Evolutionary conservation across 352 stramenopile genomes (phyloP), one percentile per base, ranked within the genome.

Genomic region (Phytophthora rubi): DNA sequence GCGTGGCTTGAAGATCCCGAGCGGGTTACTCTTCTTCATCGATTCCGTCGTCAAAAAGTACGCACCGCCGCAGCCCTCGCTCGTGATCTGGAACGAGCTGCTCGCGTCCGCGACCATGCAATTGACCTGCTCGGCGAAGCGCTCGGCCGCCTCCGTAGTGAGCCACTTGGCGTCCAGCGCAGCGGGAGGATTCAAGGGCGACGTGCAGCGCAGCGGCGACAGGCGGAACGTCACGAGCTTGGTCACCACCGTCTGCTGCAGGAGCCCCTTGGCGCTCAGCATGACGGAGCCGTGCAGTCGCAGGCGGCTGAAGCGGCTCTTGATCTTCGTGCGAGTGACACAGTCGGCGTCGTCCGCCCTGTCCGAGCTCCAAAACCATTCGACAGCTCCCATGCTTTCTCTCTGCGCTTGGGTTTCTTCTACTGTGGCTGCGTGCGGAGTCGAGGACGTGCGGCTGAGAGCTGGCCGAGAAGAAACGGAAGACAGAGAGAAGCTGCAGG

Each of bases 1-100:
- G 15, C 93, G 83, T 6, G 98, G 97, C 80, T 99, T 99, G 76
- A 99, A 99, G 13, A 99, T 82, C 1, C 81, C 89, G 15, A 96
- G 68, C 2, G 83, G 73, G 21, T 63, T 63, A 7, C 60, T 70
- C 59, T 82, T 76, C 33, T 59, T 70, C 26, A 53, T 64, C 53
- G 37, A 65, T 53, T 79, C 60, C 59, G 37, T 53, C 47, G 73
- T 77, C 62, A 83, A 65, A 49, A 75, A 83, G 70, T 96, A 96
- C 15, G 74, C 89, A 6, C 89, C 89, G 30, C 89, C 89, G 59
- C 89, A 96, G 4, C 89, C 89, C 44, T 96, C 89, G 32, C 76
- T 89, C 0, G 89, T 95, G 30, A 96, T 74, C 44, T 83, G 65
- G 18, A 93, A 89, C 33, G 76, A 70, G 45, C 80, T 76, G 26